Evolutionary conservation across 1,139 yeast genomes (phyloP), one percentile per base, ranked within the genome.

Genomic region (Eremothecium coryli): DNA sequence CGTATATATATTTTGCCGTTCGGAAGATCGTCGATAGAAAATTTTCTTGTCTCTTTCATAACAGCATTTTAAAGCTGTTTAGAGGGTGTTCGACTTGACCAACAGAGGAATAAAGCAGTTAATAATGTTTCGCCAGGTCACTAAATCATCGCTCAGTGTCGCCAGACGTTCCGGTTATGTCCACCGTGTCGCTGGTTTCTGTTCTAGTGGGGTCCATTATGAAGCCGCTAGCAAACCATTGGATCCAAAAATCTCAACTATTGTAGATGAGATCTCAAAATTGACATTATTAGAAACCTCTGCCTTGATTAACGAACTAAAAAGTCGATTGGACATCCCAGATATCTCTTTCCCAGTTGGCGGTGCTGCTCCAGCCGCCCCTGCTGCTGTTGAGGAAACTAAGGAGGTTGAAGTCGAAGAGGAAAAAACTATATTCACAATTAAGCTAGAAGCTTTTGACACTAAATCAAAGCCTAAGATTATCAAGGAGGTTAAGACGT

Each of bases 391-490:
- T 18, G 82, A 66, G 26, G 85, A 68, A 44, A 95, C 78, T 47
- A 90, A 78, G 56, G 81, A 70, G 38, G 76, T 78, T 57, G 93
- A 79, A 57, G 85, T 70, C 40, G 81, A 72, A 35, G 93, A 85
- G 65, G 98, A 88, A 65, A 82, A 90, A 73, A 84, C 95, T 48
- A 84, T 93, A 50, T 93, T 90, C 69, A 70, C 84, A 52, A 68
- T 90, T 59, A 93, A 88, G 65, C 76, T 90, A 53, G 97, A 90
- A 62, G 73, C 93, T 27, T 88, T 90, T 52, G 99, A 90, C 54
- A 76, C 97, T 43, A 86, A 88, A 67, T 67, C 95, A 40, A 90
- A 90, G 71, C 96, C 99, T 45, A 90, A 90, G 80, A 76, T 90
- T 59, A 93, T 90, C 62, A 90, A 90, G 70, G 98, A 90, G 67